Evolutionary conservation across 2,329 filamentous ascomycete genomes (phyloP), one percentile per base, ranked within the genome.

Genomic region (Alternaria panax): DNA sequence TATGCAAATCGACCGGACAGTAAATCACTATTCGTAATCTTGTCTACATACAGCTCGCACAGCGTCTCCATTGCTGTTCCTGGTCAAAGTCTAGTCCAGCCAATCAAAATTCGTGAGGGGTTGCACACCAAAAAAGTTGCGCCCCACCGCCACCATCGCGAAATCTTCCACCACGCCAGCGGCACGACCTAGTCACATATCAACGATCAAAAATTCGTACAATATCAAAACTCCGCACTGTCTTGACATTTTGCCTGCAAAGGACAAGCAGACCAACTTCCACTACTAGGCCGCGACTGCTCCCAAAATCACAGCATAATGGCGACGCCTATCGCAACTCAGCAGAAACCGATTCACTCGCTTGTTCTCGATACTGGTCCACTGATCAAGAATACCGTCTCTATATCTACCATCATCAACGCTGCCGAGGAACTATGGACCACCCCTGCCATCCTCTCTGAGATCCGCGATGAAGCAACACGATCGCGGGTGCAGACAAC

Each of bases 331-430:
- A 57, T 65, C 22, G 48, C 67, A 57, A 50, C 68, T 12, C 66
- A 62, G 51, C 65, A 78, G 62, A 97, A 93, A 75, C 85, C 89
- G 0, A 88, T 96, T 50, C 89, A 96, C 80, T 90, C 90, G 54
- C 87, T 98, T 51, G 86, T 98, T 27, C 85, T 99, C 67, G 95
- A 99, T 75, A 91, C 95, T 3, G 94, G 93, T 25, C 93, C 94
- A 7, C 88, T 99, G 61, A 93, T 99, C 78, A 94, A 94, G 76
- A 97, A 97, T 80, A 90, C 95, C 65, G 92, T 94, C 12, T 84
- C 92, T 11, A 87, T 95, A 24, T 96, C 92, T 45, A 92, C 91
- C 0, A 87, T 99, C 11, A 83, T 97, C 51, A 85, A 87, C 36
- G 88, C 92, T 75, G 89, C 92, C 47, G 89, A 95, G 42, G 67